Evolutionary conservation across 2,329 filamentous ascomycete species (phyloP), one percentile per base, ranked within the genome.

Genomic region (Fusarium sp.): DNA sequence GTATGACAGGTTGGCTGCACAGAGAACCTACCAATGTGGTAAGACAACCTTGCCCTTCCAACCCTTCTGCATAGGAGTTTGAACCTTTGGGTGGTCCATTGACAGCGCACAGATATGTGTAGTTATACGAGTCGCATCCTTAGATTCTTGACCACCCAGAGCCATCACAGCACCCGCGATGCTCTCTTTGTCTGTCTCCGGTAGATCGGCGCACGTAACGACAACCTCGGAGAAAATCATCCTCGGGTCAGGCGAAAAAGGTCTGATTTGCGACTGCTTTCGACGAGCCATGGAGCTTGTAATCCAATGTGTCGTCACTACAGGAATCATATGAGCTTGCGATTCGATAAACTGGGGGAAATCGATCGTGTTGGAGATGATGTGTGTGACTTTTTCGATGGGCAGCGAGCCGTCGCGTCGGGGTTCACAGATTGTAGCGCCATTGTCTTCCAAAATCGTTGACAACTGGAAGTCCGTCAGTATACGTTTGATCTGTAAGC

Each of bases 111-210:
- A 95, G 56, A 99, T 87, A 79, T 99, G 96, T 4, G 96, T 98
- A 10, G 92, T 93, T 67, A 91, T 78, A 59, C 88, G 91, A 6
- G 89, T 90, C 45, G 97, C 81, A 53, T 88, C 86, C 50, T 89
- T 87, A 23, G 89, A 90, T 75, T 94, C 92, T 73, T 92, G 87
- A 16, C 96, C 96, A 23, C 96, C 96, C 81, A 97, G 89, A 0
- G 96, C 95, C 74, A 97, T 82, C 3, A 95, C 92, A 2, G 93
- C 95, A 12, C 94, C 96, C 38, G 92, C 89, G 58, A 99, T 97
- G 12, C 94, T 92, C 80, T 98, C 95, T 77, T 94, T 92, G 79
- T 99, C 96, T 36, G 89, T 91, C 36, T 88, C 83, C 0, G 96
- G 96, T 46, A 99, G 88, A 73, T 96, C 92, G 46, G 91, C 93